Percentiles rank a stretch among this genome's conserved stretches.
phyloP scores from a whole-genome alignment of 108 stramenopile genomes.

The Fragilaria crotonensis region DNA sequence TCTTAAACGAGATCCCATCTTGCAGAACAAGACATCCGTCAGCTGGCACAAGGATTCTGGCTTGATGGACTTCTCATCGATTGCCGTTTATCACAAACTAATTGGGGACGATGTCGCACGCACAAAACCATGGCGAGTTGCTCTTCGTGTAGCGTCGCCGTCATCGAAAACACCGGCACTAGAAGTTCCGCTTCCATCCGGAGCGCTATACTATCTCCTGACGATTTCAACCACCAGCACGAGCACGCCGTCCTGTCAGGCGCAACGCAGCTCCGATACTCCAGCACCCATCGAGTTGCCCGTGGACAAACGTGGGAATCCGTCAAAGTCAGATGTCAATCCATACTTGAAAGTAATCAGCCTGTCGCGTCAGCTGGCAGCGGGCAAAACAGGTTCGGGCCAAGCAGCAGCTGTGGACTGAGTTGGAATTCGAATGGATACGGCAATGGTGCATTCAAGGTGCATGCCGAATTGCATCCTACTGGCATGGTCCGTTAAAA shows the following conservation, averaged over 20 bases:
- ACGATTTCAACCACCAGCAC: slow-evolving; percentile 83
- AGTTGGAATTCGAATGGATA: slow-evolving; percentile 82
- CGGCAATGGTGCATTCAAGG: slow-evolving; percentile 78
- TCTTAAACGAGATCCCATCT: slow-evolving; percentile 55
- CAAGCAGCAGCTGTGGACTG: slow-evolving; percentile 46
- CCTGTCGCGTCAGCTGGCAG: slow-evolving; percentile 16
- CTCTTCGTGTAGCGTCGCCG: slow-evolving; percentile 32
- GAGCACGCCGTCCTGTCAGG: slow-evolving; percentile 75
- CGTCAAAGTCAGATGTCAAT: slow-evolving; percentile 36
- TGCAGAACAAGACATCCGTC: slow-evolving; percentile 51
- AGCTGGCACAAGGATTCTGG: slow-evolving; percentile 91
- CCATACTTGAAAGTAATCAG: slow-evolving; percentile 39
- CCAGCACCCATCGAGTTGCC: slow-evolving; percentile 59
- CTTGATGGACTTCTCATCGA: slow-evolving; percentile 58
- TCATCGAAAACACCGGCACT: background rate
- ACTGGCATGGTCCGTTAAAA: slow-evolving; percentile 39
- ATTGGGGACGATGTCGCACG: slow-evolving; percentile 7
- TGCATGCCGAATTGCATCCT: slow-evolving; percentile 28
- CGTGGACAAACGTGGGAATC: too few relatives aligned
- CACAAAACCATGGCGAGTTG: slow-evolving; percentile 59
- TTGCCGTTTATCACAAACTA: slow-evolving; percentile 72
- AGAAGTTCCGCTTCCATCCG: slow-evolving; percentile 34
- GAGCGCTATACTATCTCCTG: slow-evolving; percentile 82
- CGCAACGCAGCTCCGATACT: slow-evolving; percentile 33
- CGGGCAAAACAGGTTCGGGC: slow-evolving; percentile 22